phyloP scores from a whole-genome alignment of 1,284 basidiomycete genomes.

The Leccinum ambiguum region DNA sequence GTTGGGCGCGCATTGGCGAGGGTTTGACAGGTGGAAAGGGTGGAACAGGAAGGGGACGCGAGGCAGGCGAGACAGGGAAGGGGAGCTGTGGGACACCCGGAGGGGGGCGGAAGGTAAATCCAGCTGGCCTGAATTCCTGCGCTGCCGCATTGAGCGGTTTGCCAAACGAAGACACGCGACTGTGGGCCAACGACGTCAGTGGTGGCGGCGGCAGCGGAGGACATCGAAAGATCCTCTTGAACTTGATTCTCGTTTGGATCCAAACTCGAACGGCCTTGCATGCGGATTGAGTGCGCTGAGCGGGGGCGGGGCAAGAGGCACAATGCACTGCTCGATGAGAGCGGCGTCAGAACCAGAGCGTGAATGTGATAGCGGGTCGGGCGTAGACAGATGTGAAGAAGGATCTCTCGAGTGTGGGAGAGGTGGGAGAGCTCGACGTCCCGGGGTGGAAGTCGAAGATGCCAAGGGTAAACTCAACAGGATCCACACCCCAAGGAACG shows the following conservation, averaged over 20 bases:
- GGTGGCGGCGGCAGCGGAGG: conserved; percentile 23
- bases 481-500: conserved; percentile 46
- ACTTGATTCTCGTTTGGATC: conserved; percentile 34
- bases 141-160: conserved; percentile 73
- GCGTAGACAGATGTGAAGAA: conserved; percentile 58
- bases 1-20: conserved; percentile 38
- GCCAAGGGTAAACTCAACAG: conserved; percentile 34
- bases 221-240: conserved; percentile 35
- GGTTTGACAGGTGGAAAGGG: conserved; percentile 30
- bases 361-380: conserved; percentile 62
- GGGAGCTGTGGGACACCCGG: conserved; percentile 60
- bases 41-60: conserved; percentile 36
- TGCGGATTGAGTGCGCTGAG: conserved; percentile 63
- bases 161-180: conserved; percentile 59
- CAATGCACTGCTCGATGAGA: conserved; percentile 16
- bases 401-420: conserved; percentile 63
- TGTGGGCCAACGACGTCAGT: conserved; percentile 44
- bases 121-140: conserved; percentile 71
- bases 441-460: conserved; percentile 36
- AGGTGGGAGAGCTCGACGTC: conserved; percentile 53
- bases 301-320: conserved; percentile 10
- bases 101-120: conserved; percentile 73
- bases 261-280: conserved; percentile 81
- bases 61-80: conserved; percentile 33
- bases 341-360: conserved; percentile 44